Evolutionary conservation across 2,329 filamentous ascomycete species (phyloP), one percentile per base, ranked within the genome.

Genomic region (Aspergillus sp.): DNA sequence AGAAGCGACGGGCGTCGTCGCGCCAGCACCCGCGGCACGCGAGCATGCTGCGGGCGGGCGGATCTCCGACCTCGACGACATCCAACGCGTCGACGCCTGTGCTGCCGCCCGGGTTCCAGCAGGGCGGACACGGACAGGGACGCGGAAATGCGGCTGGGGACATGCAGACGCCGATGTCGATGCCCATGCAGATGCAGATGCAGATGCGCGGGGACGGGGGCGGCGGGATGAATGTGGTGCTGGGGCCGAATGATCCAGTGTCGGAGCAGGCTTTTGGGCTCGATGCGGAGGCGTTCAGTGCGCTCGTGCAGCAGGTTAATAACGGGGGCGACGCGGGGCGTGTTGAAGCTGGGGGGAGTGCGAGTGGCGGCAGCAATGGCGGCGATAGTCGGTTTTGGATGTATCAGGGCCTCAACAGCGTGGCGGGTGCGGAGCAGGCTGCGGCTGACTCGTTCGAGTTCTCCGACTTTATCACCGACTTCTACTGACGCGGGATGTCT

Each of bases 1-100:
- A 61, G 47, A 68, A 66, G 49, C 58, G 61, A 34, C 59, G 66
- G 37, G 58, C 59, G 44, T 58, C 55, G 20, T 55, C 57, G 37
- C 55, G 52, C 31, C 41, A 39, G 5, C 25, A 39, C 16, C 14
- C 33, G 16, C 44, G 42, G 22, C 17, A 26, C 11, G 17, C 13
- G 8, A 34, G 41, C 29, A 35, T 8, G 20, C 25, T 5, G 12
- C 14, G 14, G 13, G 11, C 14, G 11, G 11, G 26, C 14, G n/a
- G 28, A 14, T 37, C 36, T 10, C 28, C 32, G 5, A 39, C 32
- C 10, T 22, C 19, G 7, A 29, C 32, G 14, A 3, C 33, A 3
- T 28, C 36, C 29, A 29, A 24, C 15, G 32, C 13, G 8, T 37
- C 37, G n/a, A 45, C 36, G 6, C 35, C 41, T 12, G 33, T 24